Evolutionary conservation across 2,329 filamentous ascomycete genomes (phyloP).

Genomic region (Arachnopeziza araneosa): DNA sequence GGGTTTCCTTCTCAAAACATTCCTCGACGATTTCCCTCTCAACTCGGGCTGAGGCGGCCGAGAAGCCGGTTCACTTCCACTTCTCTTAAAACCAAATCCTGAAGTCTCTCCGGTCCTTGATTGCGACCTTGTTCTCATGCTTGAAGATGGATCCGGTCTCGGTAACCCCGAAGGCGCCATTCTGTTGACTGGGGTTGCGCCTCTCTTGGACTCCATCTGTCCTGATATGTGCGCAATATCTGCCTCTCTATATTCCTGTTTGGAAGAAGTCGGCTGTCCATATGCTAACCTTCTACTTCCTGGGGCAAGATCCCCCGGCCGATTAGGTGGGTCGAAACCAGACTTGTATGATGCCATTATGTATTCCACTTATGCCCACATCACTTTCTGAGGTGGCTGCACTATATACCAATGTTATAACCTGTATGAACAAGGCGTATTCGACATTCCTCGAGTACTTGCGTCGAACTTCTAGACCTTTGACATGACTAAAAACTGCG

Average conservation of each 20-base stretch:
- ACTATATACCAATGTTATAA: constrained; percentile 24
- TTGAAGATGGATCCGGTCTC: constrained; percentile 20
- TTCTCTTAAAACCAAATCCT: constrained; percentile 23
- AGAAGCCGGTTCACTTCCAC: constrained; percentile 5
- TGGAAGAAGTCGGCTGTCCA: constrained; percentile 14
- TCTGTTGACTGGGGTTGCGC: constrained; percentile 8
- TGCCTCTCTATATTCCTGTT: constrained; percentile 33
- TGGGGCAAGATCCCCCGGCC: constrained; percentile 34
- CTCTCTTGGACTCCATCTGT: constrained; percentile 18
- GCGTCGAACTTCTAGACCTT: neutral
- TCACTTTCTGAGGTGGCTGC: constrained; percentile 14
- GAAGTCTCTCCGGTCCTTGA: constrained; percentile 13
- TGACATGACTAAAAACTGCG: neutral
- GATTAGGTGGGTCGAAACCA: constrained; percentile 37
- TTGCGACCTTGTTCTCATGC: constrained; percentile 14
- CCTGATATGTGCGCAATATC: constrained; percentile 35
- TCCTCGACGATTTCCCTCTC: constrained; percentile 32
- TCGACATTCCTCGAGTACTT: constrained; percentile 21
- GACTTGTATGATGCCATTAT: constrained; percentile 40
- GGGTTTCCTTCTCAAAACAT: constrained; percentile 45
- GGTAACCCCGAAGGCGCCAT: constrained; percentile 19
- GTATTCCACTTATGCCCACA: constrained; percentile 21
- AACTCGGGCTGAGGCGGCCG: constrained; percentile 12
- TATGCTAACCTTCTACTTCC: constrained; percentile 28
- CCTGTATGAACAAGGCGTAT: constrained; percentile 10